Evolutionary conservation across 108 stramenopile genomes (phyloP), one percentile per base, ranked within the genome.

Genomic region (Pinguiococcus pyrenoidosus): DNA sequence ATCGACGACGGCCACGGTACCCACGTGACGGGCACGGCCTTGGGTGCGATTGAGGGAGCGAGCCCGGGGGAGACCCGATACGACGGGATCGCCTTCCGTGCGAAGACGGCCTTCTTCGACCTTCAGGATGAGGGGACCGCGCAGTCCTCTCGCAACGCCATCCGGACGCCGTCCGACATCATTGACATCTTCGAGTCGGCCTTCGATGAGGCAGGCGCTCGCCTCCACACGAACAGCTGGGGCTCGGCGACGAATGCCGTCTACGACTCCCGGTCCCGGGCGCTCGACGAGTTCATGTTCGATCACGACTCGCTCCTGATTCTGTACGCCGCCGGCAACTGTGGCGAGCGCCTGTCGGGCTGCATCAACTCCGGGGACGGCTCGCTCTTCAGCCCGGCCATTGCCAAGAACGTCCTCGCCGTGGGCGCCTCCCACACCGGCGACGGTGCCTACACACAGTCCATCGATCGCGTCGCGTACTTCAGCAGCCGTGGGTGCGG

Each of bases 101-200:
- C 67, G 7, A 56, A 68, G 63, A 12, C 66, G 32, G 67, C 67
- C 25, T 68, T 68, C 34, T 65, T 68, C 40, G 67, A 66, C 50
- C 41, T 68, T 20, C 16, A 16, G 39, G 6, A 14, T 40, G 13
- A 40, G 8, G 16, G 17, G 16, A 4, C 16, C 39, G 8, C 20
- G 17, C 16, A 40, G 10, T 16, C 39, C 20, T 10, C 13, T 7
- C 8, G 16, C 6, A 7, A 40, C 20, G 17, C 20, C 20, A 16
- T 44, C 34, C 8, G 30, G 32, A 49, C 26, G 24, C 48, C 57
- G 12, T 54, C 49, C 25, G 29, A 49, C 22, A 21, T 55, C 24
- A 21, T 22, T 9, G 37, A 56, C 26, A 40, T 59, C 44, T 56
- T 48, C 54, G 54, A 57, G 29, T 54, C 57, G 3, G 28, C 49